Evolutionary conservation across 768 basidiomycete genomes (phyloP).

Genomic region (Boletus edulis): DNA sequence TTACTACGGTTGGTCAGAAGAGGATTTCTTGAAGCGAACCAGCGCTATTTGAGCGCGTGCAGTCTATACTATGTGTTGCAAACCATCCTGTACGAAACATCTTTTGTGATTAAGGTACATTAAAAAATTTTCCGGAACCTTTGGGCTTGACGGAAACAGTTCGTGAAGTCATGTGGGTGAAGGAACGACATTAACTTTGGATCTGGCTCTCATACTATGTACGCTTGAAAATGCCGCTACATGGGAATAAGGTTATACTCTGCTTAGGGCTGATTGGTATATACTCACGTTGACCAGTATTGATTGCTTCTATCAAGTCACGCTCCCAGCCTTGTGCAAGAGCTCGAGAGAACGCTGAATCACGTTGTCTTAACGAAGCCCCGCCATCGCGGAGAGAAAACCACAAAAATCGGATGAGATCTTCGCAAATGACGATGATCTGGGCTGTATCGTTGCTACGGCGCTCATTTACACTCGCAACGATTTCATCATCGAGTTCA

Average conservation of each 20-base stretch:
- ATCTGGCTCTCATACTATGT: background rate
- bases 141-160: background rate
- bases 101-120: background rate
- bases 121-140: background rate
- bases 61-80: background rate
- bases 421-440: slow-evolving; percentile 22
- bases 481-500: slow-evolving; percentile 16
- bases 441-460: slow-evolving; percentile 27
- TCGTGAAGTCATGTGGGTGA: background rate
- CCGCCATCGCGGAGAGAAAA: slow-evolving; percentile 30
- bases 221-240: slow-evolving; percentile 1
- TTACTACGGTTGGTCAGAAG: slow-evolving; percentile 65
- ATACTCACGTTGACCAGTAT: slow-evolving; percentile 23
- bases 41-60: slow-evolving; percentile 1
- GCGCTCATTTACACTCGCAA: slow-evolving; percentile 19
- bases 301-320: slow-evolving; percentile 12
- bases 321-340: slow-evolving; percentile 19
- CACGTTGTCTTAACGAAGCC: slow-evolving; percentile 14
- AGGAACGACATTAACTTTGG: background rate
- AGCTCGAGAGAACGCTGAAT: slow-evolving; percentile 14
- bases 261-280: background rate
- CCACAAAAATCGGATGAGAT: slow-evolving; percentile 28
- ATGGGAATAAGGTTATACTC: background rate
- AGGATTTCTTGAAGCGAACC: slow-evolving; percentile 35
- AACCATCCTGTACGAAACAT: background rate